These are phyloP conservation scores for Ophiosphaerella korrae DNA, from an alignment of 2,329 filamentous ascomycete genomes.

Conservation along the genomic window DNA sequence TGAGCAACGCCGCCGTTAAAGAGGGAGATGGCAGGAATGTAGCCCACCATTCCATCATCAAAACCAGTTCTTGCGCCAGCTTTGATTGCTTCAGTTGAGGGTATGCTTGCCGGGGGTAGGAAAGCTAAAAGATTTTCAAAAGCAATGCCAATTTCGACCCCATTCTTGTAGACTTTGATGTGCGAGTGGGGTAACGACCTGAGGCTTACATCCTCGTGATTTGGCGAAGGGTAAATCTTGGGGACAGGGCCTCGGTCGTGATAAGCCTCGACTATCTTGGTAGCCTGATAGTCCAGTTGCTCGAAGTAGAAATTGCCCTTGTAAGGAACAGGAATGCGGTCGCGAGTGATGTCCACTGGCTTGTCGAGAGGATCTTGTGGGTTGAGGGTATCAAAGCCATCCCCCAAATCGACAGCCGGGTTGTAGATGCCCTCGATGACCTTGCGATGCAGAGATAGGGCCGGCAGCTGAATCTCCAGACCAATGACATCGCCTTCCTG, in stretches of 20 bases:
- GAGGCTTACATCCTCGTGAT: slow-evolving; percentile 74
- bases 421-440: slow-evolving; percentile 88
- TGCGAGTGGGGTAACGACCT: slow-evolving; percentile 84
- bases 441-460: slow-evolving; percentile 83
- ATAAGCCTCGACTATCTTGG: slow-evolving; percentile 80
- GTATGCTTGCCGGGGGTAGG: slow-evolving; percentile 83
- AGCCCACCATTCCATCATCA: slow-evolving; percentile 93
- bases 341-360: slow-evolving; percentile 85
- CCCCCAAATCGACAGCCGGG: slow-evolving; percentile 73
- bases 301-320: slow-evolving; percentile 95
- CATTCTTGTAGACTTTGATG: slow-evolving; percentile 94
- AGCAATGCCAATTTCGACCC: slow-evolving; percentile 79
- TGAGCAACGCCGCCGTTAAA: slow-evolving; percentile 91
- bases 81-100: slow-evolving; percentile 68
- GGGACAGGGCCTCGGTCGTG: slow-evolving; percentile 54
- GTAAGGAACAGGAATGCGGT: slow-evolving; percentile 92
- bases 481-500: slow-evolving; percentile 92
- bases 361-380: slow-evolving; percentile 50
- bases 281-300: slow-evolving; percentile 84
- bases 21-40: slow-evolving; percentile 91
- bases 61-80: slow-evolving; percentile 81
- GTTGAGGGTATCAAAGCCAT: slow-evolving; percentile 58
- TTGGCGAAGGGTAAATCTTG: slow-evolving; percentile 76
- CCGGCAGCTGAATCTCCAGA: slow-evolving; percentile 87
- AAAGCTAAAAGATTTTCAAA: slow-evolving; percentile 90